Percentiles rank a stretch among this genome's conserved stretches.
These are phyloP conservation scores for Debaryomyces sp. DNA, from an alignment of 1,139 yeast species.

Conservation along the genomic window DNA sequence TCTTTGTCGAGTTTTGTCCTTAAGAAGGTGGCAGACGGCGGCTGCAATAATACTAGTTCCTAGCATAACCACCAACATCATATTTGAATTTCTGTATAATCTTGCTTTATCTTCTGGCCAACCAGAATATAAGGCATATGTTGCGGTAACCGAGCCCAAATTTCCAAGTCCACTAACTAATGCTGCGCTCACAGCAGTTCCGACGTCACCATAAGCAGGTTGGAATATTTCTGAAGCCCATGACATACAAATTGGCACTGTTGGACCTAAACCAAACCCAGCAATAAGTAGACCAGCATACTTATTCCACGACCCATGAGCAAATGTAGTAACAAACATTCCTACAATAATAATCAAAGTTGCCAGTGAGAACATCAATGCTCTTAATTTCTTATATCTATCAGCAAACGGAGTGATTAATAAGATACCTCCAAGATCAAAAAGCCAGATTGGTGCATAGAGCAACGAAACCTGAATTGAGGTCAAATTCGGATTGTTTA, in stretches of 20 bases:
- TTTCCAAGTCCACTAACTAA: conserved; percentile 85
- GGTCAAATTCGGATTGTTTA: conserved; percentile 62
- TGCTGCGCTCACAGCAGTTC: conserved; percentile 82
- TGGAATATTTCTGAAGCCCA: conserved; percentile 81
- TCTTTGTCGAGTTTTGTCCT: conserved; percentile 22
- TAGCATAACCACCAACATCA: conserved; percentile 79
- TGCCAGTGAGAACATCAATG: conserved; percentile 61
- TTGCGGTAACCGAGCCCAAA: conserved; percentile 81
- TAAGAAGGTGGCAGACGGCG: conserved; percentile 37
- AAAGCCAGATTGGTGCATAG: conserved; percentile 89
- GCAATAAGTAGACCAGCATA: conserved; percentile 81
- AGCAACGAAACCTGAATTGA: conserved; percentile 73
- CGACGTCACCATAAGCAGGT: conserved; percentile 76
- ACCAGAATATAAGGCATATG: conserved; percentile 82
- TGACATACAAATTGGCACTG: conserved; percentile 88
- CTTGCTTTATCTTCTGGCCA: conserved; percentile 79
- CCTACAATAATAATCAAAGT: conserved; percentile 73
- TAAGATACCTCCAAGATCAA: conserved; percentile 79
- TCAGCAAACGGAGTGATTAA: conserved; percentile 82
- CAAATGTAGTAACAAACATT: conserved; percentile 74
- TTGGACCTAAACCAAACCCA: conserved; percentile 88
- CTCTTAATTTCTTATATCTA: conserved; percentile 58
- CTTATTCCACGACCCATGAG: conserved; percentile 70
- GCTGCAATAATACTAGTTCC: conserved; percentile 67
- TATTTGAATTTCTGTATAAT: conserved; percentile 68